These are phyloP conservation scores for Rosa persica DNA, from an alignment of 306 rosid genomes.

Conservation along the genomic window DNA sequence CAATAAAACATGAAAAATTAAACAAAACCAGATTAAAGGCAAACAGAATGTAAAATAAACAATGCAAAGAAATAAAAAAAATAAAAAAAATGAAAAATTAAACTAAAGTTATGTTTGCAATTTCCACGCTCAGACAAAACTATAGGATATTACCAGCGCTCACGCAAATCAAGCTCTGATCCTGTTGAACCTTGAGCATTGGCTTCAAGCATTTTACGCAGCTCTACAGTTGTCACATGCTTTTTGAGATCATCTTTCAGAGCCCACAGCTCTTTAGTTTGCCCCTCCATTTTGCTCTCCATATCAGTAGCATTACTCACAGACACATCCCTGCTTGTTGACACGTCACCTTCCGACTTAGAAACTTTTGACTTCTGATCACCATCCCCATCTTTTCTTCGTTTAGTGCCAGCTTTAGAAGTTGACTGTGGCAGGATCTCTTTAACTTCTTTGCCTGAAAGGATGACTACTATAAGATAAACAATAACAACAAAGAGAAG, in stretches of 20 bases:
- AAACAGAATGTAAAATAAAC: background rate
- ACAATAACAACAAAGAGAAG: conserved; percentile 11
- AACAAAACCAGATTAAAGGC: background rate
- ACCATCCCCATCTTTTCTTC: conserved; percentile 47
- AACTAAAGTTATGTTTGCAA: background rate
- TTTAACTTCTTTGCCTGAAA: conserved; percentile 43
- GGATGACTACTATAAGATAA: conserved; percentile 27
- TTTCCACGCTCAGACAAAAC: background rate
- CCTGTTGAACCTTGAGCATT: conserved; percentile 78
- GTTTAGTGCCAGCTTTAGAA: conserved; percentile 66
- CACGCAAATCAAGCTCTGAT: conserved; percentile 94
- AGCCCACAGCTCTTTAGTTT: conserved; percentile 77
- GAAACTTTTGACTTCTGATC: conserved; percentile 63
- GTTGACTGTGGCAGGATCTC: conserved; percentile 26
- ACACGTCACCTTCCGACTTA: conserved; percentile 57
- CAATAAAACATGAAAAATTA: background rate
- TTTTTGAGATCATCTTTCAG: conserved; percentile 84
- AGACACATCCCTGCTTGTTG: conserved; percentile 44
- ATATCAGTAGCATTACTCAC: conserved; percentile 37
- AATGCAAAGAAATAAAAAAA: conserved; percentile 1
- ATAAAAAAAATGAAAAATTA: background rate
- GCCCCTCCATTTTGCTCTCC: conserved; percentile 64
- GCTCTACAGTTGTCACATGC: conserved; percentile 63
- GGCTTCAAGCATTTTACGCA: conserved; percentile 80
- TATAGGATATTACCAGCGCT: conserved; percentile 67